Percentiles rank a stretch among this genome's conserved stretches.
Conservation (phyloP, 2,329 filamentous ascomycete species). For the Thielaviopsis populi region DNA sequence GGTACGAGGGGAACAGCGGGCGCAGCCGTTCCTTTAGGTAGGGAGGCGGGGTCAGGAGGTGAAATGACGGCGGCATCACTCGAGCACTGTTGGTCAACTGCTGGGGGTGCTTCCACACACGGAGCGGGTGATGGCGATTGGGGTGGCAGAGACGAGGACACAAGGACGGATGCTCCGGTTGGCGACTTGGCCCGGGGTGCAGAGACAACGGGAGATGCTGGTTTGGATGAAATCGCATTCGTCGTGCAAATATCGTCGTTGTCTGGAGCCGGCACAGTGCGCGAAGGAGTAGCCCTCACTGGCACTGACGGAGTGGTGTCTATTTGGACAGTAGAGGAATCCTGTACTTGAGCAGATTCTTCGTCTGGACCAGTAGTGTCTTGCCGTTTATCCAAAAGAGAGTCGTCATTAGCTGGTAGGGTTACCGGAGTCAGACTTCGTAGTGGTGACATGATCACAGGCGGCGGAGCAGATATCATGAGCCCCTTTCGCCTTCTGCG, state of each 20-base stretch:
- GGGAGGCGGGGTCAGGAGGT: neutral
- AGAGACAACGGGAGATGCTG: neutral
- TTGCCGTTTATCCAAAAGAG: neutral
- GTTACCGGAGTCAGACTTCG: neutral
- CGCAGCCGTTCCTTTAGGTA: neutral
- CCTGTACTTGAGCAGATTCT: neutral
- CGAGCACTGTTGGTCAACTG: neutral
- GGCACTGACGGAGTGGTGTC: neutral
- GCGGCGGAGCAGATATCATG: constrained; percentile 9
- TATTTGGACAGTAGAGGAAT: neutral
- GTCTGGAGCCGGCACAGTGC: neutral
- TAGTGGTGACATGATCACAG: neutral
- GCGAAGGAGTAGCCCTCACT: neutral
- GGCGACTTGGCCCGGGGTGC: neutral
- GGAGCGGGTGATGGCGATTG: neutral
- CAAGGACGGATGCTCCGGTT: too few species aligned
- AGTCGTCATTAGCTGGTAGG: neutral
- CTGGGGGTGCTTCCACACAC: neutral
- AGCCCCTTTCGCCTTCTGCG: constrained; percentile 5
- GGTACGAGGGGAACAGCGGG: neutral
- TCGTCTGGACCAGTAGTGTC: too few species aligned
- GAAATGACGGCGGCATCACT: neutral
- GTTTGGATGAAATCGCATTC: neutral
- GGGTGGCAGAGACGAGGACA: neutral
- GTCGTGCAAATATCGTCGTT: neutral